phyloP scores from a whole-genome alignment of 2,329 filamentous ascomycete genomes.

The Keithomyces neogunnii region DNA sequence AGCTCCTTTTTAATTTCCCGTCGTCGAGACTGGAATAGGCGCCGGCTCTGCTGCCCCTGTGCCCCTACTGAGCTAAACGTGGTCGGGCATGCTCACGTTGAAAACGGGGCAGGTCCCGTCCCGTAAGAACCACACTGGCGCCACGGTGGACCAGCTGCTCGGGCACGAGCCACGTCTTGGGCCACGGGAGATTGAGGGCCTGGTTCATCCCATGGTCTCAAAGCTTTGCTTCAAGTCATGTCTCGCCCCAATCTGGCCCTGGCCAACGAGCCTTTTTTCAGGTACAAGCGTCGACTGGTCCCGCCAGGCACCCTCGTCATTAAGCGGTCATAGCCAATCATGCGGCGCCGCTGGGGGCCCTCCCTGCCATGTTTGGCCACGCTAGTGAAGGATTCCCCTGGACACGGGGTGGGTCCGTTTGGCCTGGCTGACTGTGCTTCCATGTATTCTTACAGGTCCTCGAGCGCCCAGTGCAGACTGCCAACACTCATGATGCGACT shows the following conservation, averaged over 20 bases:
- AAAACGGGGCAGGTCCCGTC: too few relatives aligned
- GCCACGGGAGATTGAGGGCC: too few relatives aligned
- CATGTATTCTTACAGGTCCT: too few relatives aligned
- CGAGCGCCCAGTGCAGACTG: too few relatives aligned
- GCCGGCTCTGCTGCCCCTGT: not conserved
- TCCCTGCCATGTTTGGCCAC: not conserved
- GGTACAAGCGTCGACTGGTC: conserved; percentile 1
- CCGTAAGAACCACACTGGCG: too few relatives aligned
- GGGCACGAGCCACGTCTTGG: too few relatives aligned
- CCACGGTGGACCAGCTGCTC: too few relatives aligned
- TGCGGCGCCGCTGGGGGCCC: not conserved
- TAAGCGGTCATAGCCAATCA: not conserved
- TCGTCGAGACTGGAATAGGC: not conserved
- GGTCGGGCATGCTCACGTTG: too few relatives aligned
- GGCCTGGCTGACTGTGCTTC: not conserved
- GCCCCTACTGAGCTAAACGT: too few relatives aligned
- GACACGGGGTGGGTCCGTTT: not conserved
- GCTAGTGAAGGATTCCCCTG: not conserved
- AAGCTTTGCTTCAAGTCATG: not conserved
- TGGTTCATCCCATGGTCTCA: not conserved
- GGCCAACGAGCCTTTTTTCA: not conserved
- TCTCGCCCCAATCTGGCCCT: not conserved
- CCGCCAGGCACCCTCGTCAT: not conserved
- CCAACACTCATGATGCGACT: not conserved
- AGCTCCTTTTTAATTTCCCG: conserved; percentile 8